Conservation (phyloP, 2,329 filamentous ascomycete species). For the Pseudogymnoascus sp. region DNA sequence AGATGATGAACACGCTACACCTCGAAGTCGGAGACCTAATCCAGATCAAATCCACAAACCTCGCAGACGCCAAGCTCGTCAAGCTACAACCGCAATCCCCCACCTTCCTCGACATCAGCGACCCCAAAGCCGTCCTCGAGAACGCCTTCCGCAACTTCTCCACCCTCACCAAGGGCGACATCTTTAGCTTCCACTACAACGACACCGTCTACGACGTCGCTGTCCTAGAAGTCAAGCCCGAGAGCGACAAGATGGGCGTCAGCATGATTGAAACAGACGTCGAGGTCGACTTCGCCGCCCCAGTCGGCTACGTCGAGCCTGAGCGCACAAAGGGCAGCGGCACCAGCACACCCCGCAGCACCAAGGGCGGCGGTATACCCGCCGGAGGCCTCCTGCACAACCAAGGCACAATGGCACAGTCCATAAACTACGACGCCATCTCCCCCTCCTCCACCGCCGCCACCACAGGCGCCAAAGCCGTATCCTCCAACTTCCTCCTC, state of each 20-base stretch:
- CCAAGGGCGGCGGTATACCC: slow-evolving; percentile 53
- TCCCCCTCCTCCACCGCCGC: slow-evolving; percentile 66
- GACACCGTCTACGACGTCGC: slow-evolving; percentile 89
- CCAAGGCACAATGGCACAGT: slow-evolving; percentile 90
- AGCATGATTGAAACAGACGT: slow-evolving; percentile 96
- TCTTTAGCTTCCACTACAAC: slow-evolving; percentile 96
- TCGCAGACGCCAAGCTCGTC: slow-evolving; percentile 84
- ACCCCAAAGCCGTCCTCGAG: slow-evolving; percentile 94
- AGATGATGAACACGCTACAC: slow-evolving; percentile 89
- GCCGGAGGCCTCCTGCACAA: slow-evolving; percentile 68
- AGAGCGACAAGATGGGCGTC: slow-evolving; percentile 73
- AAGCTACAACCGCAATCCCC: slow-evolving; percentile 93
- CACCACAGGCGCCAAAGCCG: slow-evolving; percentile 52
- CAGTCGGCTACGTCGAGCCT: slow-evolving; percentile 89
- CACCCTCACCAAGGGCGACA: slow-evolving; percentile 82
- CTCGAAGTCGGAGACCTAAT: slow-evolving; percentile 91
- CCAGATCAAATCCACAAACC: slow-evolving; percentile 88
- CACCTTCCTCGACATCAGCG: slow-evolving; percentile 91
- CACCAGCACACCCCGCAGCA: slow-evolving; percentile 76
- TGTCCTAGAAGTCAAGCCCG: slow-evolving; percentile 87
- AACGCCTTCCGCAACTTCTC: slow-evolving; percentile 95
- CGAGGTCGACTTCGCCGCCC: slow-evolving; percentile 89
- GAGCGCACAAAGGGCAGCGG: slow-evolving; percentile 57
- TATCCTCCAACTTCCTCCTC: slow-evolving; percentile 69
- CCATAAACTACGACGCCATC: slow-evolving; percentile 94